Evolutionary conservation across 106 monocot genomes (phyloP).

Genomic region (Narthecium ossifragum): DNA sequence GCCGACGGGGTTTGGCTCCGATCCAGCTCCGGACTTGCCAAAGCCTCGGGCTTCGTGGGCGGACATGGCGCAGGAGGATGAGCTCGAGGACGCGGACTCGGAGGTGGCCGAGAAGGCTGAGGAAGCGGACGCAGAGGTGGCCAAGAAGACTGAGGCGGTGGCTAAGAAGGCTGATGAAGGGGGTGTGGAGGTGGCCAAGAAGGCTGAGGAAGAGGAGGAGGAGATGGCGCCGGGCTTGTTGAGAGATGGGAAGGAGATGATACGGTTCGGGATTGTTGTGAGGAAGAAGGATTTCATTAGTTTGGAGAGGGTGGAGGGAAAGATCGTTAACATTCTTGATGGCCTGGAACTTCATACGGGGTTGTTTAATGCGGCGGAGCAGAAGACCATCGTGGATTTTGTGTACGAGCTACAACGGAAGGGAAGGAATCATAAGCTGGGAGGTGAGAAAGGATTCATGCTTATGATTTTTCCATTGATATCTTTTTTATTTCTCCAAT

Average conservation of each 20-base stretch:
- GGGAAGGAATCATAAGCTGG: conserved; percentile 50
- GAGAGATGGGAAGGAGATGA: conserved; percentile 53
- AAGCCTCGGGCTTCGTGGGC: conserved; percentile 70
- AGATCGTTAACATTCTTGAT: conserved; percentile 49
- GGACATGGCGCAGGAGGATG: conserved; percentile 86
- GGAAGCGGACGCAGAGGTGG: conserved; percentile 1
- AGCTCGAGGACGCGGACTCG: conserved; percentile 34
- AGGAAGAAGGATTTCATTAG: conserved; percentile 79
- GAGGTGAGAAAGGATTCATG: no score
- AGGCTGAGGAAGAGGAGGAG: no score
- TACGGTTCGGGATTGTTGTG: conserved; percentile 41
- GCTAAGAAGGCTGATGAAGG: conserved; percentile 36
- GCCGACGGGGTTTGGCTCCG: no score
- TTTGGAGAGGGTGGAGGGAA: conserved; percentile 65
- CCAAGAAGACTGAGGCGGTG: no score
- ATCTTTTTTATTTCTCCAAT: background rate
- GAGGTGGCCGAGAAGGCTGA: conserved; percentile 3
- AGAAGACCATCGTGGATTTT: conserved; percentile 74
- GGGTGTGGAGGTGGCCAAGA: conserved; percentile 52
- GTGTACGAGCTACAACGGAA: conserved; percentile 58
- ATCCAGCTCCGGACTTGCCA: no score
- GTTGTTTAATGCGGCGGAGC: conserved; percentile 77
- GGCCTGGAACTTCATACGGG: conserved; percentile 88
- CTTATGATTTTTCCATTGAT: no score
- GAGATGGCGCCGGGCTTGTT: no score